A percentile compares a stretch with the other conserved stretches of the same genome.
Conservation (phyloP, 2,329 filamentous ascomycete species). For the Pseudogymnoascus sp. region DNA sequence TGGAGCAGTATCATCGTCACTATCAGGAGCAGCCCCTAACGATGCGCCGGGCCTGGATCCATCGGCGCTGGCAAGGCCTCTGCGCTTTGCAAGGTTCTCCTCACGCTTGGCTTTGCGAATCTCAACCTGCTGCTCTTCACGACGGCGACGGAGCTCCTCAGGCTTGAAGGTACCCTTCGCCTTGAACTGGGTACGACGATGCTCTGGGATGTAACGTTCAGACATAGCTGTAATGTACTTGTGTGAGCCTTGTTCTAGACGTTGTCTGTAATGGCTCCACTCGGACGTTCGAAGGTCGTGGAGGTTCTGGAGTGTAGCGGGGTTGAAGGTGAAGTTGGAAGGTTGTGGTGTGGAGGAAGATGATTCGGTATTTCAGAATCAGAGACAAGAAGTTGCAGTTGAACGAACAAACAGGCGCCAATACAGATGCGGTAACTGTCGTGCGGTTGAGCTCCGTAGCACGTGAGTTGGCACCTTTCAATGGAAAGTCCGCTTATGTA, state of each 20-base stretch:
- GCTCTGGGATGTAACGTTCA: slow-evolving; percentile 98
- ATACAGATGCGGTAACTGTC: slow-evolving; percentile 8
- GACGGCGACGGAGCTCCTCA: slow-evolving; percentile 94
- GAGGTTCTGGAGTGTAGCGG: slow-evolving; percentile 3
- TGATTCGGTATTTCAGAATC: slow-evolving; percentile 7
- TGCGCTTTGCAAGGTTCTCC: slow-evolving; percentile 96
- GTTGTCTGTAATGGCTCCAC: slow-evolving; percentile 9
- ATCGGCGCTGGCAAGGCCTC: slow-evolving; percentile 80
- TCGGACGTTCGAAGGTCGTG: slow-evolving; percentile 3
- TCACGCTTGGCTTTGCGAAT: slow-evolving; percentile 98
- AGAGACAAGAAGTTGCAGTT: slow-evolving; percentile 9
- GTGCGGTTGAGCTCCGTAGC: slow-evolving; percentile 2
- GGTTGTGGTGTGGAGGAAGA: slow-evolving; percentile 6
- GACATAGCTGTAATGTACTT: slow-evolving; percentile 54
- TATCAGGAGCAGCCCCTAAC: slow-evolving; percentile 83
- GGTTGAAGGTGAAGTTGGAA: slow-evolving; percentile 9
- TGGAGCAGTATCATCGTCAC: slow-evolving; percentile 91
- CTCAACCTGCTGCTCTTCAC: slow-evolving; percentile 98
- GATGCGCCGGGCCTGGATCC: slow-evolving; percentile 65
- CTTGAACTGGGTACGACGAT: slow-evolving; percentile 99
- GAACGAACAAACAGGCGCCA: slow-evolving; percentile 8
- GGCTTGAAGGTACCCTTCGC: slow-evolving; percentile 99
- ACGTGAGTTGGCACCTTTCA: slow-evolving; percentile 3
- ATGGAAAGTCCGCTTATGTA: neutral
- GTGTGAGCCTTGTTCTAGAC: slow-evolving; percentile 7